Evolutionary conservation across 441 rosid genomes (phyloP).

Genomic region (Bruguiera hainesii): DNA sequence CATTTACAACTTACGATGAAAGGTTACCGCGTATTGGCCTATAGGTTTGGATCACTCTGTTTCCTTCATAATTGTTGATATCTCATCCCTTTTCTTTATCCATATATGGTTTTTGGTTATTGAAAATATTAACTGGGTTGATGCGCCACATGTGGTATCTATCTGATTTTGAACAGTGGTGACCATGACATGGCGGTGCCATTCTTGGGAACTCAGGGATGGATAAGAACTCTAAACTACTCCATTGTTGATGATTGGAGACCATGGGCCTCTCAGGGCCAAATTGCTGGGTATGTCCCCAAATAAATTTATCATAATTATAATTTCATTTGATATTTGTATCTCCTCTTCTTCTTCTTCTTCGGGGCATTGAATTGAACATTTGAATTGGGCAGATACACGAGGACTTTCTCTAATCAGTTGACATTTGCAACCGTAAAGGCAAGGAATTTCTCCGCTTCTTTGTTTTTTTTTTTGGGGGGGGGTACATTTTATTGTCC

Average conservation of each 20-base stretch:
- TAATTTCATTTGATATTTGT: neutral
- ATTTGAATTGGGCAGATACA: constrained; percentile 37
- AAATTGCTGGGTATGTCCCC: constrained; percentile 56
- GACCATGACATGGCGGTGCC: constrained; percentile 65
- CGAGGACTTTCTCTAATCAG: constrained; percentile 48
- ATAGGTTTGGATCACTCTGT: constrained; percentile 40
- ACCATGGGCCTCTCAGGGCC: constrained; percentile 48
- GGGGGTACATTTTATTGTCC: neutral
- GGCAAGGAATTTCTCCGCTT: constrained; percentile 23
- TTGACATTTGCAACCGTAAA: constrained; percentile 72
- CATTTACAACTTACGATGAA: constrained; percentile 44
- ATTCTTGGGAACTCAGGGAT: constrained; percentile 56
- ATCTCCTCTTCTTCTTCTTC: neutral
- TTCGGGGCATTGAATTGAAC: neutral
- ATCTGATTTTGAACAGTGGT: constrained; percentile 40
- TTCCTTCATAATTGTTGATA: neutral
- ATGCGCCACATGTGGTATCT: too few species aligned
- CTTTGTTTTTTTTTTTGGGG: neutral
- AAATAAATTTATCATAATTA: neutral
- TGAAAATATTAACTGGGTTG: too few species aligned
- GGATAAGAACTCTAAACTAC: constrained; percentile 58
- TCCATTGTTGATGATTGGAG: constrained; percentile 62
- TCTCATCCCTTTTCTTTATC: neutral
- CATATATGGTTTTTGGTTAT: neutral
- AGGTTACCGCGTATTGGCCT: constrained; percentile 57